Evolutionary conservation across 2,329 filamentous ascomycete species (phyloP).

Genomic region (Aspergillus eucalypticola): DNA sequence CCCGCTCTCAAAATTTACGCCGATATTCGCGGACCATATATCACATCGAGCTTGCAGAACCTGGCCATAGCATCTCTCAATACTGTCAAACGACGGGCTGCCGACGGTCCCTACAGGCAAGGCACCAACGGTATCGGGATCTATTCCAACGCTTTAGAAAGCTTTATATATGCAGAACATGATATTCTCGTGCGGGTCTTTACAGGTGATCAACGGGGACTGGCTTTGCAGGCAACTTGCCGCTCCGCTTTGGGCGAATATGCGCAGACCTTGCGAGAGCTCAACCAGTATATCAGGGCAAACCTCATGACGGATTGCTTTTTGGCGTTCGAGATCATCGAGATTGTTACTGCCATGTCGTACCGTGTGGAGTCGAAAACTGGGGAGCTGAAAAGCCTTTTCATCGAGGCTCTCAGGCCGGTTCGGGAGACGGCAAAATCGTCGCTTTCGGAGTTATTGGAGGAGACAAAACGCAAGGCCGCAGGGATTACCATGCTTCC

Average conservation of each 20-base stretch:
- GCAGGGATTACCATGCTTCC: conserved; percentile 68
- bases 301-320: conserved; percentile 91
- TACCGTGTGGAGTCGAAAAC: conserved; percentile 78
- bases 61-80: conserved; percentile 83
- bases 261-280: conserved; percentile 78
- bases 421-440: conserved; percentile 88
- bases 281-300: conserved; percentile 84
- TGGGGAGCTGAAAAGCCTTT: conserved; percentile 77
- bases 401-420: conserved; percentile 84
- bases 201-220: conserved; percentile 77
- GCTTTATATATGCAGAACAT: conserved; percentile 83
- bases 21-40: conserved; percentile 81
- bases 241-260: conserved; percentile 78
- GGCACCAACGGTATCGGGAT: conserved; percentile 90
- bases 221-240: conserved; percentile 76
- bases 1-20: conserved; percentile 80
- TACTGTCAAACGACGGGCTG: conserved; percentile 71
- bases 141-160: conserved; percentile 85
- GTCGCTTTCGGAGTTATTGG: conserved; percentile 78
- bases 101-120: conserved; percentile 79
- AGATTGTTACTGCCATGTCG: conserved; percentile 79
- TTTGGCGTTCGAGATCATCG: conserved; percentile 90
- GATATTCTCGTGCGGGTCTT: conserved; percentile 89
- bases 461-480: conserved; percentile 75
- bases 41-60: conserved; percentile 80